These are phyloP conservation scores for Allium sativum DNA, from an alignment of 106 monocot genomes.

Conservation along the genomic window DNA sequence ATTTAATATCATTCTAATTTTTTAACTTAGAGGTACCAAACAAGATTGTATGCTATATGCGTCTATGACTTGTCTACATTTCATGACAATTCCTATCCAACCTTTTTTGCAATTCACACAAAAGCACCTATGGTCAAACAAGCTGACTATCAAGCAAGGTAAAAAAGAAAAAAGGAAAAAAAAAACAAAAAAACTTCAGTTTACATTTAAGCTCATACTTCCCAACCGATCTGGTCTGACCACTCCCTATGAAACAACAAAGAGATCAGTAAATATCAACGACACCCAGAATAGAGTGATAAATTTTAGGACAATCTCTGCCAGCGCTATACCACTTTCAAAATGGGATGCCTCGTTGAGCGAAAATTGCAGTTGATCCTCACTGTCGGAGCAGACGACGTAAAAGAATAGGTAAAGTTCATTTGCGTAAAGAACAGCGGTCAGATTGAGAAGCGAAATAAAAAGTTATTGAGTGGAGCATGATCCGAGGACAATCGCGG, in stretches of 20 bases:
- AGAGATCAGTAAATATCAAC: not conserved
- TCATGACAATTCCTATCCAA: too few species aligned
- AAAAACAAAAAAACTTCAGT: not conserved
- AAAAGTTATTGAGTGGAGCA: constrained; percentile 14
- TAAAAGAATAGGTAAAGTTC: constrained; percentile 2
- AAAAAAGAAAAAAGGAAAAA: too few species aligned
- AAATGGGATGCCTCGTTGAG: constrained; percentile 12
- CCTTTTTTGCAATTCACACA: too few species aligned
- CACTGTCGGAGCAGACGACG: constrained; percentile 12
- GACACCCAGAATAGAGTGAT: too few species aligned
- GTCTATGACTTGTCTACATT: too few species aligned
- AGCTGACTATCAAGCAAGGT: too few species aligned
- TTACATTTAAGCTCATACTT: constrained; percentile 29
- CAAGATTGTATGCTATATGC: too few species aligned
- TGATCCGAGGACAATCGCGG: constrained; percentile 22
- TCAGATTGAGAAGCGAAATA: not conserved
- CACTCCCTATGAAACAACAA: constrained; percentile 24
- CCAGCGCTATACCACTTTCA: constrained; percentile 18
- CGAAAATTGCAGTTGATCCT: not conserved
- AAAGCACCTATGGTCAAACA: too few species aligned
- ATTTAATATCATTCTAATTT: not conserved
- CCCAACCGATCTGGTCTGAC: constrained; percentile 17
- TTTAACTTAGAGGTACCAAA: not conserved
- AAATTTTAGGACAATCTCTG: too few species aligned
- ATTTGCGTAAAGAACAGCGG: not conserved